Evolutionary conservation across 768 basidiomycete species (phyloP).

Genomic region (Trametes elegans): DNA sequence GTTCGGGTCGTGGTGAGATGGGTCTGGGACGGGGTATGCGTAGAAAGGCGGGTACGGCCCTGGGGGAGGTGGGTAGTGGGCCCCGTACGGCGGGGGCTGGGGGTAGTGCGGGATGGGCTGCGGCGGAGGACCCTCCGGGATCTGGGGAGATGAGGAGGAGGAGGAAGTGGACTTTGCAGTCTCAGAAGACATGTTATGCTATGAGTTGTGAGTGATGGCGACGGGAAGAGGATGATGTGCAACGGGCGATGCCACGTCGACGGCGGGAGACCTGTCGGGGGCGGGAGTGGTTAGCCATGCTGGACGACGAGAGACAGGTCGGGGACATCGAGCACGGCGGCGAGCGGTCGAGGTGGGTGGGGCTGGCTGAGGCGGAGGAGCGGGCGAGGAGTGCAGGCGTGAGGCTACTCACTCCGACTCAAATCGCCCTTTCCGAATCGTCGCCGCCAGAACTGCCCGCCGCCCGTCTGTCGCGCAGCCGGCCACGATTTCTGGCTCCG

Average conservation of each 20-base stretch:
- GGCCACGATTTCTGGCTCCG: constrained; percentile 8
- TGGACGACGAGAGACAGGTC: neutral
- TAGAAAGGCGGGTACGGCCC: constrained; percentile 29
- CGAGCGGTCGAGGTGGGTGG: neutral
- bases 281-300: constrained; percentile 10
- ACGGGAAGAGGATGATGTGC: neutral
- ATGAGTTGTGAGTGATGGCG: neutral
- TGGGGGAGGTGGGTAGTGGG: constrained; percentile 25
- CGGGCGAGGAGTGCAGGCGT: constrained; percentile 16
- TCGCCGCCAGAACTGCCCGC: constrained; percentile 32
- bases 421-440: constrained; percentile 30
- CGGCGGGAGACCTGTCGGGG: constrained; percentile 15
- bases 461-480: constrained; percentile 10
- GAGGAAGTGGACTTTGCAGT: constrained; percentile 19
- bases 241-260: neutral
- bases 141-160: constrained; percentile 12
- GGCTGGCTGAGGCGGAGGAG: constrained; percentile 25
- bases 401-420: constrained; percentile 33
- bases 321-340: constrained; percentile 1
- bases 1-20: constrained; percentile 33
- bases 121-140: constrained; percentile 20
- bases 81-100: constrained; percentile 24
- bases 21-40: constrained; percentile 28
- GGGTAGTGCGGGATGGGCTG: constrained; percentile 18
- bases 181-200: constrained; percentile 24